Percentiles rank a stretch among this genome's conserved stretches.
Conservation (phyloP, 257 asterid genomes). For the Dorcoceras hygrometricum region DNA sequence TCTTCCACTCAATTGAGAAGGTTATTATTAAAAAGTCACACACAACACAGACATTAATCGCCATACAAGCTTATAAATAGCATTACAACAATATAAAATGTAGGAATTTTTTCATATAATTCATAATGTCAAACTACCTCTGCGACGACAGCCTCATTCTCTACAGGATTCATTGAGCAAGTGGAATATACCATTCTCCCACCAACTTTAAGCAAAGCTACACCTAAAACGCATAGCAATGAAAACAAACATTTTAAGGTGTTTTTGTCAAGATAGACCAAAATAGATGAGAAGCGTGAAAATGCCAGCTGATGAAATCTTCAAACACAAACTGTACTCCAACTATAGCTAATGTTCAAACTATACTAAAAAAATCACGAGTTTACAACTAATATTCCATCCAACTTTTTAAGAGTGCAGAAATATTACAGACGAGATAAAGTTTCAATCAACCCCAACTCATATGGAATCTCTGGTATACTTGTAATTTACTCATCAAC, state of each 20-base stretch:
- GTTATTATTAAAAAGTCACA: background rate
- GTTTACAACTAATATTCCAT: background rate
- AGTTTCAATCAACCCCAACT: background rate
- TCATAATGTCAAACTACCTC: conserved; percentile 54
- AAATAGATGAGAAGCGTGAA: background rate
- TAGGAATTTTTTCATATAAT: background rate
- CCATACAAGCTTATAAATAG: background rate
- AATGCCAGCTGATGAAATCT: background rate
- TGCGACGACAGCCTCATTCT: conserved; percentile 94
- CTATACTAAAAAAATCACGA: background rate
- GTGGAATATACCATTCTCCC: conserved; percentile 97
- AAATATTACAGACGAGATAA: background rate
- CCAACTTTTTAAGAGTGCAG: background rate
- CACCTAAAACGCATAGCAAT: conserved; percentile 44
- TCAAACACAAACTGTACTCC: background rate
- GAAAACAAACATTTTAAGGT: conserved; percentile 13
- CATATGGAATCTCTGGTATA: background rate
- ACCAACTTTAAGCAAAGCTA: conserved; percentile 94
- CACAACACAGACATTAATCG: background rate
- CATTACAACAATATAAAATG: conserved; percentile 18
- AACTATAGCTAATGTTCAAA: no score
- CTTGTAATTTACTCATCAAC: conserved; percentile 13
- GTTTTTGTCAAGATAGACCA: conserved; percentile 14
- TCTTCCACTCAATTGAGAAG: background rate
- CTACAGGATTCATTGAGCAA: conserved; percentile 98